Base-by-base conservation (phyloP, 345 rosid genomes). In the Murraya paniculata region DNA sequence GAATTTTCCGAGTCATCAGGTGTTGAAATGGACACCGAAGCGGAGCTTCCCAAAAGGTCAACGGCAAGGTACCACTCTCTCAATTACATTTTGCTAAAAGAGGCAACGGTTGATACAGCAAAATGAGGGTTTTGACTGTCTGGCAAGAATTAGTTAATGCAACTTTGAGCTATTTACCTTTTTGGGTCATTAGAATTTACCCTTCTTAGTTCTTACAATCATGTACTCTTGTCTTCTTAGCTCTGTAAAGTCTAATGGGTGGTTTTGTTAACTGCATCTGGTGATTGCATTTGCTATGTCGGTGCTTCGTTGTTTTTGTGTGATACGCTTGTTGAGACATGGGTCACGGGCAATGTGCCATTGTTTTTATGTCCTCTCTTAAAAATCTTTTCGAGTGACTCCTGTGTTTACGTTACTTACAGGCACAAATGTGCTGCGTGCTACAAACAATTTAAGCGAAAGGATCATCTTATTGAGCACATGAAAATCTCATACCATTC, bases 351-450 rank as follows among this genome's bases (percentile, higher is more conserved):
- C 18, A 53, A 18, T 53, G 57, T 53, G 7, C 9, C 14, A 2
- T 65, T 31, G 69, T 35, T 65, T 64, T 25, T 18, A 5, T 64
- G 39, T 16, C 14, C 65, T 62, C 19, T 62, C 4, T 3, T 33
- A 4, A 33, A 62, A 4, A 14, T 25, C 7, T 62, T 62, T 28
- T 27, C 4, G 35, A 38, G 24, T 30, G 31, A 24, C 28, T 50
- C 25, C 3, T 56, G 27, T 55, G 53, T 55, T 50, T 76, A 45
- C 50, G 13, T 45, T 45, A 22, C 68, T 71, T 75, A 35, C 83
- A 94, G 97, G 89, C 83, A 92, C 85, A 88, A 53, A 80, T 94
- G 93, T 78, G 81, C 82, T 35, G 97, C 95, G 39, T 94, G 97
- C 87, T 89, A 75, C 87, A 89, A 88, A 88, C 89, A 91, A 81